A percentile compares a stretch with the other conserved stretches of the same genome.
Evolutionary conservation across 352 stramenopile species (phyloP).

Genomic region (Pythium apleroticum): DNA sequence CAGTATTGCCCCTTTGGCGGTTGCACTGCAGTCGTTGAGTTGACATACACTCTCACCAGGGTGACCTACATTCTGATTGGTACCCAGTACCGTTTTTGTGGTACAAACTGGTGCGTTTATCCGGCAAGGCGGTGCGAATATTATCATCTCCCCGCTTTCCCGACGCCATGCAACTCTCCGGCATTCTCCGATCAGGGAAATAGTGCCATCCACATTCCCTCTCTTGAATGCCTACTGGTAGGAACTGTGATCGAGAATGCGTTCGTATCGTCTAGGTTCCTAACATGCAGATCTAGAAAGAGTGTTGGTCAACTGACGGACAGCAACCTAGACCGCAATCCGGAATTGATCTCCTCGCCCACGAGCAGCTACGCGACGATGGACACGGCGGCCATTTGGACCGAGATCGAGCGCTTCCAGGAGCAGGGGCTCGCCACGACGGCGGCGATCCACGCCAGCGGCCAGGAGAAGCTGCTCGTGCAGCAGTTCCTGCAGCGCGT

Average conservation of each 20-base stretch:
- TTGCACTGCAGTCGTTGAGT: too few relatives aligned
- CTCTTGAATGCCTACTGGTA: not conserved
- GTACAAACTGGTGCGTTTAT: too few relatives aligned
- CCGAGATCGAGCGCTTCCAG: conserved; percentile 65
- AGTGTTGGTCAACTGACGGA: conserved; percentile 24
- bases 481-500: conserved; percentile 66
- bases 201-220: not conserved
- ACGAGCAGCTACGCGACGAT: conserved; percentile 14
- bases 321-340: not conserved
- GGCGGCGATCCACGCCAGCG: conserved; percentile 34
- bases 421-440: conserved; percentile 56
- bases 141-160: not conserved
- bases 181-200: not conserved
- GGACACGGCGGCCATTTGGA: conserved; percentile 35
- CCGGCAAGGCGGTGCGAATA: too few relatives aligned
- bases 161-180: not conserved
- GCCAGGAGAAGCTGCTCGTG: conserved; percentile 55
- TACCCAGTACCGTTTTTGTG: too few relatives aligned
- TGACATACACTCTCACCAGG: too few relatives aligned
- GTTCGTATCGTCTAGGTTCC: conserved; percentile 2
- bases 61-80: too few relatives aligned
- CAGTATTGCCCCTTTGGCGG: too few relatives aligned
- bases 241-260: not conserved
- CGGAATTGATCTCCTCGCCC: not conserved
- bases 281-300: not conserved